Evolutionary conservation across 225 moss, liverwort and hornwort genomes (phyloP), one percentile per base, ranked within the genome.

Genomic region (Antitrichia curtipendula): DNA sequence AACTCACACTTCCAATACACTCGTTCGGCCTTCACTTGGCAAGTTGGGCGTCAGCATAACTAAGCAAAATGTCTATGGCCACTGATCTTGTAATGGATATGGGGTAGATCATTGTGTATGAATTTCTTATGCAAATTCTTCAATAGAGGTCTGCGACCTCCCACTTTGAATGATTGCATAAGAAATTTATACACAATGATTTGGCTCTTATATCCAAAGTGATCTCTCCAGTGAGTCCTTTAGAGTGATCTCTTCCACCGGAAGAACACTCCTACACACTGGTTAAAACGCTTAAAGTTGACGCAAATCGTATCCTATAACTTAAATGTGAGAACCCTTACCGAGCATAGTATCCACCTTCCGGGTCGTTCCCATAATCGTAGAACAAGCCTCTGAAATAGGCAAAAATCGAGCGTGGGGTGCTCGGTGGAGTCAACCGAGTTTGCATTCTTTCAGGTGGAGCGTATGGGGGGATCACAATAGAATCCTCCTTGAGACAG

Each of bases 331-430:
- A 85, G 84, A 53, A n/a, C 17, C 15, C 73, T 80, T 82, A 98
- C 98, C 98, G 94, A 81, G 98, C 97, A 85, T 98, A 98, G 83
- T 98, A 98, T 78, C 98, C 97, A 86, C 98, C 98, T 96, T 96
- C 96, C n/a, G 98, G 98, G 88, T 98, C 98, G 86, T 98, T 98
- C 73, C 98, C 98, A 79, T 88, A 81, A 72, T 98, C 98, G 81
- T 98, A 98, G 64, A 98, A 98, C 85, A 98, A 93, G 54, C 98
- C 98, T 94, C 98, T 91, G 82, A 98, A 98, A 81, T 97, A 98
- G 25, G 96, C 98, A 88, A 98, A 98, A 65, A 98, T 95, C 49
- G 98, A 98, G 82, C 98, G 96, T 38, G 98, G 98, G 62, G 89
- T 94, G 91, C 81, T 93, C 54, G 98, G 94, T n/a, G 95, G 95